These are phyloP conservation scores for Metarhizium sp. DNA, from an alignment of 2,329 filamentous ascomycete genomes.

Conservation along the genomic window DNA sequence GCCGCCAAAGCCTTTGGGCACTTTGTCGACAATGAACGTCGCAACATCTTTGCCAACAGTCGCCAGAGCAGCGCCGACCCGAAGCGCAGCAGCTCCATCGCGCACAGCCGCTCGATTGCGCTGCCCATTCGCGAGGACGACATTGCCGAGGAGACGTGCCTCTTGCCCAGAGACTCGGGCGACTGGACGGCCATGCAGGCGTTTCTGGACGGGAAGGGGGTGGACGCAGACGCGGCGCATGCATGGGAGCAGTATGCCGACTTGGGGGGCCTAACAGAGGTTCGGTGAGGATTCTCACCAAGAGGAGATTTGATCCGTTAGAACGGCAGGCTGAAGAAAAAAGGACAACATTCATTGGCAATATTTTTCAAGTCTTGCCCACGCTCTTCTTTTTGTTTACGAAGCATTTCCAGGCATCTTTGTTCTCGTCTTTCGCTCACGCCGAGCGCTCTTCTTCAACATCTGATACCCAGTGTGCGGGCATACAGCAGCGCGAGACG, in stretches of 20 bases:
- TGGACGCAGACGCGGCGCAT: conserved; percentile 11
- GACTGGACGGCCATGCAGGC: conserved; percentile 29
- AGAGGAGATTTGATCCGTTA: too few relatives aligned
- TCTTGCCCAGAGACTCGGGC: conserved; percentile 17
- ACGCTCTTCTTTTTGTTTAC: not conserved
- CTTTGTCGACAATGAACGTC: conserved; percentile 13
- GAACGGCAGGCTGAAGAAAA: too few relatives aligned
- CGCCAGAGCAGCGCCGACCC: conserved; percentile 17
- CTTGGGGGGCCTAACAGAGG: conserved; percentile 34
- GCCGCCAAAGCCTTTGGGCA: conserved; percentile 16
- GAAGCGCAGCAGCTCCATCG: conserved; percentile 12
- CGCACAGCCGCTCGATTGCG: conserved; percentile 9
- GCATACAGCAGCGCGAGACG: not conserved
- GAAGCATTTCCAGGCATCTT: not conserved
- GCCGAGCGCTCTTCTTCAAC: not conserved
- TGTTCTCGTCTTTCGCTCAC: conserved; percentile 3
- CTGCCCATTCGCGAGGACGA: conserved; percentile 11
- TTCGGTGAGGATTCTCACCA: conserved; percentile 15
- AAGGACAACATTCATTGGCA: not conserved
- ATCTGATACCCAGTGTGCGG: conserved; percentile 3
- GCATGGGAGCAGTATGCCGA: conserved; percentile 39
- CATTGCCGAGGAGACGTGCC: conserved; percentile 17
- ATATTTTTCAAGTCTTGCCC: not conserved
- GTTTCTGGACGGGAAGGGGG: conserved; percentile 20
- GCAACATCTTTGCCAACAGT: conserved; percentile 8